Base-by-base conservation (phyloP, 2,329 filamentous ascomycete genomes). In the Paecilomyces sp. region DNA sequence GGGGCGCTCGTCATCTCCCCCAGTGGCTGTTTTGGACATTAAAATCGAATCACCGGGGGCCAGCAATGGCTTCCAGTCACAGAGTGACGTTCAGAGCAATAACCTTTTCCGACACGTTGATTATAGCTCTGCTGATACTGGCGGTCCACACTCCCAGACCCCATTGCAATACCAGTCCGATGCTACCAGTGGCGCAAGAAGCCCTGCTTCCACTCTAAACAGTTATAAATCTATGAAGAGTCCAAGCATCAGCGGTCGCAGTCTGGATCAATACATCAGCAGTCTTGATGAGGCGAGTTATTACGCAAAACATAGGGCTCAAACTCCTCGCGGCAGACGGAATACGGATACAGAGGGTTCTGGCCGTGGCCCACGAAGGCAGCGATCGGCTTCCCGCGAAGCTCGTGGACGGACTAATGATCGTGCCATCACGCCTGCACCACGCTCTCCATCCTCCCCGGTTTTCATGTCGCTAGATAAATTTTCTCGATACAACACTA, bases 391-490 rank as follows among this genome's bases (percentile, higher is more conserved):
- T 11, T 91, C 90, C 0, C 84, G 88, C 64, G 88, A 89, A 22
- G 67, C 67, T 51, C 86, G 90, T 60, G 90, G 89, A 22, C 84
- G 90, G 62, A 82, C 82, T 25, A 78, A 83, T 12, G 81, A 84
- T 53, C 84, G 88, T 24, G 88, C 87, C 64, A 91, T 88, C 63
- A 88, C 86, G 69, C 85, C 89, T 18, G 85, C 87, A 12, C 96
- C 96, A 75, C 83, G 90, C 24, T 97, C 93, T 1, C 93, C 93
- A 0, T 95, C 91, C 1, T 97, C 93, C 0, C 93, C 93, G 0
- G 83, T 96, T 1, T 91, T 92, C 2, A 97, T 97, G 92, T 96
- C 92, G 2, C 92, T 92, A 0, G 91, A 96, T 67, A 92, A 97
- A 67, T 72, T 90, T 61, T 69, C 75, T 56, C 69, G 71, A 53